phyloP scores from a whole-genome alignment of 495 filamentous ascomycete genomes.

The Pyronema omphalodes region DNA sequence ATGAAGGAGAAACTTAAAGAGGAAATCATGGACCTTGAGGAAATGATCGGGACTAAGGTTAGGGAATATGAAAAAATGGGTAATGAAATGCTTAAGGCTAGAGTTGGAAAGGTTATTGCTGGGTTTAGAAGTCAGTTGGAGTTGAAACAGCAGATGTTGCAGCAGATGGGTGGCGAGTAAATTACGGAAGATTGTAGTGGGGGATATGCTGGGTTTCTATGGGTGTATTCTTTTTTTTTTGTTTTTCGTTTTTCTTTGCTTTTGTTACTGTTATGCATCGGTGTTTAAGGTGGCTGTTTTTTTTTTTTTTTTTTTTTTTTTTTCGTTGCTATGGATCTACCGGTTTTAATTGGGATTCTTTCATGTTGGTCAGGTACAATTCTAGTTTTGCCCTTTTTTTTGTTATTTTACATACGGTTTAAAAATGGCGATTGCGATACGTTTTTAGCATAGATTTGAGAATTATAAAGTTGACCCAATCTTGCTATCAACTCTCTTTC shows the following conservation, averaged over 20 bases:
- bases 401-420: too few species aligned
- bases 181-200: background rate
- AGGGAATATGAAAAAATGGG: slow-evolving; percentile 15
- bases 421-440: too few species aligned
- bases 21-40: slow-evolving; percentile 21
- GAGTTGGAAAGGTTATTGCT: slow-evolving; percentile 13
- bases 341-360: too few species aligned
- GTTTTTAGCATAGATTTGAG: too few species aligned
- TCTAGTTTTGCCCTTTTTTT: too few species aligned
- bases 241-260: background rate
- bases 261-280: background rate
- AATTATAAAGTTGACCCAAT: too few species aligned
- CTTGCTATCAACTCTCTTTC: too few species aligned
- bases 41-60: slow-evolving; percentile 14
- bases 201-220: background rate
- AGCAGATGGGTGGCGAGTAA: background rate
- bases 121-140: slow-evolving; percentile 17
- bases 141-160: slow-evolving; percentile 8
- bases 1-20: slow-evolving; percentile 15
- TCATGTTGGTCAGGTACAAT: too few species aligned
- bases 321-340: too few species aligned
- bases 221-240: background rate
- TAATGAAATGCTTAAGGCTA: slow-evolving; percentile 18
- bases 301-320: too few species aligned
- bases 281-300: background rate